A percentile compares a stretch with the other conserved stretches of the same genome.
phyloP scores from a whole-genome alignment of 176 grass and related monocot genomes.

The Ananas comosus region DNA sequence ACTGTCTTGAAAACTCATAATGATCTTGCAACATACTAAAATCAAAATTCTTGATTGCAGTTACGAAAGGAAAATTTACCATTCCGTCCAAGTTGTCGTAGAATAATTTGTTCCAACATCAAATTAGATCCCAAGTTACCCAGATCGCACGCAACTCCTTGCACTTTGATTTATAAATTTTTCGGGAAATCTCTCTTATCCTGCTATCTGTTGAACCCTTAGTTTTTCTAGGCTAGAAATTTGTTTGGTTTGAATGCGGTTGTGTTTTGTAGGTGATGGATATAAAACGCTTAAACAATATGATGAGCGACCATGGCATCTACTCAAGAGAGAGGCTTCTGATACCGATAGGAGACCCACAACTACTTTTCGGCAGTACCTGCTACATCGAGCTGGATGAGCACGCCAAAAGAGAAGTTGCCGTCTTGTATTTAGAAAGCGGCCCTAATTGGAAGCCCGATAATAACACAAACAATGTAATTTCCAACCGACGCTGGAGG shows the following conservation, averaged over 20 bases:
- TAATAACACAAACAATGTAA: background rate
- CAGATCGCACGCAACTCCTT: too few species aligned
- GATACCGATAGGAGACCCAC: slow-evolving; percentile 51
- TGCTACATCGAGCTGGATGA: slow-evolving; percentile 87
- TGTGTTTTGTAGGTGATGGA: slow-evolving; percentile 44
- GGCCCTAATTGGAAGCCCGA: slow-evolving; percentile 26
- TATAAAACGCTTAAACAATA: slow-evolving; percentile 85
- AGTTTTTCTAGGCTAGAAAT: background rate
- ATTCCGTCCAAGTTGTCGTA: too few species aligned
- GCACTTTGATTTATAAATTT: too few species aligned
- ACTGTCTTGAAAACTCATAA: too few species aligned
- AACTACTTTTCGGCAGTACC: slow-evolving; percentile 54
- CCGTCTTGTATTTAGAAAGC: slow-evolving; percentile 57
- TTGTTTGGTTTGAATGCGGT: too few species aligned
- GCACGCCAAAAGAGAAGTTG: slow-evolving; percentile 79
- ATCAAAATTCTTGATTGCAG: too few species aligned
- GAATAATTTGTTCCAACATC: background rate
- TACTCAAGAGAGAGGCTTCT: slow-evolving; percentile 86
- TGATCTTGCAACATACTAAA: too few species aligned
- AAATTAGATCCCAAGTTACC: too few species aligned
- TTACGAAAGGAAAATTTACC: too few species aligned
- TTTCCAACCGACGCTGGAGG: slow-evolving; percentile 30
- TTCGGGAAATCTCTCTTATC: too few species aligned
- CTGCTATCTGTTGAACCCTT: too few species aligned
- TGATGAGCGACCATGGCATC: slow-evolving; percentile 98